Evolutionary conservation across 192 early-diverging fungal genomes (phyloP), one percentile per base, ranked within the genome.

Genomic region (Bifiguratus adelaidae): DNA sequence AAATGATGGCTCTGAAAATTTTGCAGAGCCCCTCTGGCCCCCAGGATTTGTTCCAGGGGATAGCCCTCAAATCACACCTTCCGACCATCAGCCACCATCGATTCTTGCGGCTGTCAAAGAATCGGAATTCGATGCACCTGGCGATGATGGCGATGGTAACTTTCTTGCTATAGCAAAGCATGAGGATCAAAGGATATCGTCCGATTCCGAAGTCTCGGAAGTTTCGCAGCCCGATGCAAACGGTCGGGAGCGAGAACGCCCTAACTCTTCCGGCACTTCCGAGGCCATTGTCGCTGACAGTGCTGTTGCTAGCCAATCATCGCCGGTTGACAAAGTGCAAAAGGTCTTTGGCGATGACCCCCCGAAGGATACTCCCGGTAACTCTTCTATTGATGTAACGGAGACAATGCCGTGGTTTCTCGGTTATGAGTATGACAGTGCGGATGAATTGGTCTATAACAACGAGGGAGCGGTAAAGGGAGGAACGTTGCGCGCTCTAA

Each of bases 401-500:
- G 70, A 56, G 30, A 55, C 56, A 53, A 77, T 70, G 45, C 76
- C 73, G 0, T 91, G 89, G 91, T 97, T 76, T 44, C 67, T 97
- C 24, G 70, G 72, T 40, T 81, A 89, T 48, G 92, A 94, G 46
- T 86, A 85, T 53, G 46, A 55, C 2, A 68, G 63, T 7, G 67
- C 82, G 9, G 83, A 86, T 11, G 86, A 86, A 5, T 69, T 97
- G 34, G 57, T 86, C 4, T 83, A 91, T 57, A 89, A 88, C 59
- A 79, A 73, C 68, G 94, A 95, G 48, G 86, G 85, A 7, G 68
- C 81, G 48, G 89, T 97, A 23, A 88, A 85, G 55, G 94, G 92
- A 38, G 93, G 89, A 26, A 95, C 91, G 8, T 70, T 95, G 33
- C 48, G 58, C 8, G 91, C 90, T 24, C 67, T 97, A 13, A 71